Conservation (phyloP, 306 rosid species). For the Fragaria vesca region DNA sequence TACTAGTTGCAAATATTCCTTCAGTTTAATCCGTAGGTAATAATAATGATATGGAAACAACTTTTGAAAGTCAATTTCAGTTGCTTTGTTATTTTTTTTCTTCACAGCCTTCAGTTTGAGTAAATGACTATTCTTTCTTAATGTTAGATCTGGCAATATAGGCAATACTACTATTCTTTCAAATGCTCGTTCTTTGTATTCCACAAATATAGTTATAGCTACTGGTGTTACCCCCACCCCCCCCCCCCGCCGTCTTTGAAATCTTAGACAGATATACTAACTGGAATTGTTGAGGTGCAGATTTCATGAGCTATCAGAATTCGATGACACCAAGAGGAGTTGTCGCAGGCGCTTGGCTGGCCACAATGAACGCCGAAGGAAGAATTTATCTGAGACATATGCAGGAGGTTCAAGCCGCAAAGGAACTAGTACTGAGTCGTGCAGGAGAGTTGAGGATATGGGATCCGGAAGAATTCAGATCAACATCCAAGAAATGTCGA, state of each 20-base stretch:
- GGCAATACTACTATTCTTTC: neutral
- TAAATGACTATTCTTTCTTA: neutral
- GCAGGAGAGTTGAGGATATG: conserved; percentile 40
- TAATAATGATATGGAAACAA: neutral
- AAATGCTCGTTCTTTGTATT: neutral
- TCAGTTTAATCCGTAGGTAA: neutral
- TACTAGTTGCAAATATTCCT: neutral
- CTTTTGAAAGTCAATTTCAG: neutral
- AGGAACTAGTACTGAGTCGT: conserved; percentile 35
- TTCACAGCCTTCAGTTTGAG: neutral
- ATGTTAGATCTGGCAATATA: neutral
- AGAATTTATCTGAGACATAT: conserved; percentile 47
- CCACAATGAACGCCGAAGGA: conserved; percentile 40
- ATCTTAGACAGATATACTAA: neutral
- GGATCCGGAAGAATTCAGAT: conserved; percentile 46
- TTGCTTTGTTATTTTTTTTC: neutral
- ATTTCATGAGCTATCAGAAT: conserved; percentile 63
- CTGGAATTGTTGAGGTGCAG: conserved; percentile 29
- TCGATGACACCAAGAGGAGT: conserved; percentile 66
- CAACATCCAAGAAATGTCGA: conserved; percentile 39
- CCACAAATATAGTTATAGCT: neutral
- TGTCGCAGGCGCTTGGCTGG: conserved; percentile 54
- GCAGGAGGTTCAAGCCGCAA: conserved; percentile 53
- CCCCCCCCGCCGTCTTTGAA: no score
- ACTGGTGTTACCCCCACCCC: no score